Percentiles rank a stretch among this genome's conserved stretches.
Evolutionary conservation across 805 yeast species (phyloP).

Genomic region (Pichia membranifaciens): DNA sequence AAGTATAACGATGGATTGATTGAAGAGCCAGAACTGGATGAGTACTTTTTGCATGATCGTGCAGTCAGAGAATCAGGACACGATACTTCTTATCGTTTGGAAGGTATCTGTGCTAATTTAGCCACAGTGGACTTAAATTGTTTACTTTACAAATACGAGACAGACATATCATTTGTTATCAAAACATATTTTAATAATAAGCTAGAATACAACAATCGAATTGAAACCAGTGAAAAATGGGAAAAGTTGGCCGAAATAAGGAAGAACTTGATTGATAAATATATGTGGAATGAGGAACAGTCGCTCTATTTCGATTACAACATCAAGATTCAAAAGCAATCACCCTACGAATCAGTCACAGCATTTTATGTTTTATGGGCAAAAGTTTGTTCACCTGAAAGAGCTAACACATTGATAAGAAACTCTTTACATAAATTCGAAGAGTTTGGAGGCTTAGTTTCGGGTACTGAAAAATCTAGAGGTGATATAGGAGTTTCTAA

Average conservation of each 20-base stretch:
- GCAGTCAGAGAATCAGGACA: conserved; percentile 97
- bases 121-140: conserved; percentile 90
- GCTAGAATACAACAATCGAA: conserved; percentile 39
- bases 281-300: conserved; percentile 76
- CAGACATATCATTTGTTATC: conserved; percentile 68
- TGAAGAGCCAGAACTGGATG: conserved; percentile 77
- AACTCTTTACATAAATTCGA: conserved; percentile 66
- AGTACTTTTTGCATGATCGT: conserved; percentile 83
- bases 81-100: conserved; percentile 86
- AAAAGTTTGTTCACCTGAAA: conserved; percentile 55
- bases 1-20: conserved; percentile 64
- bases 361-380: conserved; percentile 93
- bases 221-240: conserved; percentile 53
- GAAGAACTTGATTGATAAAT: conserved; percentile 50
- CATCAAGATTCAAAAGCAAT: conserved; percentile 47
- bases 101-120: conserved; percentile 80
- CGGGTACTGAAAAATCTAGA: conserved; percentile 72
- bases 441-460: conserved; percentile 80
- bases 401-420: conserved; percentile 58
- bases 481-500: conserved; percentile 63
- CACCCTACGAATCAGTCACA: conserved; percentile 78
- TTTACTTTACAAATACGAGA: conserved; percentile 82
- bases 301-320: conserved; percentile 84
- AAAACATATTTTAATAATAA: conserved; percentile 48
- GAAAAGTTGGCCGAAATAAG: conserved; percentile 48